Conservation (phyloP, 768 basidiomycete genomes). For the Hemileccinum impolitum region DNA sequence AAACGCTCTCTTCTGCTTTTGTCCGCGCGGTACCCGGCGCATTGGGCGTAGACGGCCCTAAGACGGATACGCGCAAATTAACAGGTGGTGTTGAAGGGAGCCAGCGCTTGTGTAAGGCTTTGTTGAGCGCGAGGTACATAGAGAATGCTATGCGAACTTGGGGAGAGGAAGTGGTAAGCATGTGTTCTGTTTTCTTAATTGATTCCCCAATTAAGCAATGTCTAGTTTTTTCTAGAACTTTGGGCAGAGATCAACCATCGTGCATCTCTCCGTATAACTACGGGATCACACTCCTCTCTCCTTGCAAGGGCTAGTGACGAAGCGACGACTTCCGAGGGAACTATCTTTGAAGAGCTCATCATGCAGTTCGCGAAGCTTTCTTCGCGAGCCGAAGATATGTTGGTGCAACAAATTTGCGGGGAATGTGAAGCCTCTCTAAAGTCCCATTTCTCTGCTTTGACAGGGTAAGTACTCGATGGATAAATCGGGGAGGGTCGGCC, state of each 20-base stretch:
- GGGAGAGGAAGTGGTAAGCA: constrained; percentile 85
- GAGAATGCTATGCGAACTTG: constrained; percentile 67
- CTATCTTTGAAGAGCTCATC: constrained; percentile 80
- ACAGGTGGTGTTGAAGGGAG: constrained; percentile 85
- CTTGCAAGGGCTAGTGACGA: constrained; percentile 35
- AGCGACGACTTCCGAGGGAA: constrained; percentile 47
- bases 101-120: constrained; percentile 80
- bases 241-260: constrained; percentile 75
- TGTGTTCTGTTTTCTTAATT: not conserved
- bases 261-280: constrained; percentile 53
- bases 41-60: constrained; percentile 49
- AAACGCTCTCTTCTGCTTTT: constrained; percentile 83
- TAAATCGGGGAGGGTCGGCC: not conserved
- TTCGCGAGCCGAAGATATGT: constrained; percentile 81
- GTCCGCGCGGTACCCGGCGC: constrained; percentile 92
- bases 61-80: constrained; percentile 54
- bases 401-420: constrained; percentile 74
- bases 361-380: constrained; percentile 57
- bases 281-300: constrained; percentile 46
- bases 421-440: constrained; percentile 80
- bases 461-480: constrained; percentile 33
- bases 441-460: constrained; percentile 59
- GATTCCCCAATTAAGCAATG: constrained; percentile 2
- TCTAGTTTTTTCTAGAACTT: constrained; percentile 88
- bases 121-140: constrained; percentile 77